These are phyloP conservation scores for Plantago ovata DNA, from an alignment of 257 asterid genomes.

Conservation along the genomic window DNA sequence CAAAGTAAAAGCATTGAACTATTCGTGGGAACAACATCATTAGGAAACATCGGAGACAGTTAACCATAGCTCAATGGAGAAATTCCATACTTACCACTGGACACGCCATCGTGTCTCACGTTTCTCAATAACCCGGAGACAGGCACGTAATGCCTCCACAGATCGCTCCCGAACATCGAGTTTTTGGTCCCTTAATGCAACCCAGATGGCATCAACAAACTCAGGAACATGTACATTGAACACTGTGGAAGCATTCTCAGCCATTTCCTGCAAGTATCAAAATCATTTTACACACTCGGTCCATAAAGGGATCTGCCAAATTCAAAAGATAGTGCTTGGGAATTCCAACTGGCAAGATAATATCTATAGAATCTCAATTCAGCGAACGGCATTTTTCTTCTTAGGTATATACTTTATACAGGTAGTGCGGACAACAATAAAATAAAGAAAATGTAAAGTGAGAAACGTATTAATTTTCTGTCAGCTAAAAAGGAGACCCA, in stretches of 20 bases:
- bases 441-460: background rate
- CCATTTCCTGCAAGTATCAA: constrained; percentile 76
- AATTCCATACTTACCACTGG: constrained; percentile 66
- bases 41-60: constrained; percentile 12
- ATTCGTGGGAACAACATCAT: background rate
- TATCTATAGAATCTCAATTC: background rate
- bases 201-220: constrained; percentile 99
- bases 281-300: constrained; percentile 9
- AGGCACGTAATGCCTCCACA: constrained; percentile 98
- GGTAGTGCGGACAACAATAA: constrained; percentile 7
- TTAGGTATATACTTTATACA: background rate
- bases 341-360: constrained; percentile 1
- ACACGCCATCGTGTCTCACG: constrained; percentile 99
- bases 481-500: constrained; percentile 4
- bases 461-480: background rate
- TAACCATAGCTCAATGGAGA: constrained; percentile 7
- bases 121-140: constrained; percentile 92
- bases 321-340: constrained; percentile 16
- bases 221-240: constrained; percentile 96
- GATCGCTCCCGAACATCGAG: constrained; percentile 89
- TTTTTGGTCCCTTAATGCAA: constrained; percentile 89
- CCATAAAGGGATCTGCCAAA: constrained; percentile 8
- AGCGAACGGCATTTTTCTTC: constrained; percentile 6
- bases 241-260: constrained; percentile 97
- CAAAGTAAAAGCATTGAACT: background rate